phyloP scores from a whole-genome alignment of 2,329 filamentous ascomycete species.

The Tolypocladium album region DNA sequence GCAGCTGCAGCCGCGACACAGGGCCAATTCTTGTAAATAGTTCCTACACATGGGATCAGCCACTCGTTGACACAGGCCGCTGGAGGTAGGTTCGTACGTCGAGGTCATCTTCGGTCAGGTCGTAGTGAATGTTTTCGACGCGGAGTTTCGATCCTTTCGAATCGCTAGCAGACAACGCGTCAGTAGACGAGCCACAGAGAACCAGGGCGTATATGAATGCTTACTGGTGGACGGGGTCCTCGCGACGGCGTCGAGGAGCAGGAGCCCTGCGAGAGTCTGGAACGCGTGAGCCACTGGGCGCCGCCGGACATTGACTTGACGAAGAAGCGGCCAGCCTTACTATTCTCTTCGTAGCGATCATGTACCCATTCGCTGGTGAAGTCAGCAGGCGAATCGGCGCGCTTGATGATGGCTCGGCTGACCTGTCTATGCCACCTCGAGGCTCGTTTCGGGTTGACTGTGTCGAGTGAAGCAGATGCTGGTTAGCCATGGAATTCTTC shows the following conservation, averaged over 20 bases:
- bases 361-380: slow-evolving; percentile 77
- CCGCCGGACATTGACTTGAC: not conserved
- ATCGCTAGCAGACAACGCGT: slow-evolving; percentile 26
- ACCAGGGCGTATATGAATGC: not conserved
- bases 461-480: slow-evolving; percentile 25
- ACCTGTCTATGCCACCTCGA: slow-evolving; percentile 59
- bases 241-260: slow-evolving; percentile 30
- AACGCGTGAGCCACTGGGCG: slow-evolving; percentile 10
- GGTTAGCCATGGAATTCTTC: slow-evolving; percentile 23
- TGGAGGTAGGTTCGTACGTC: slow-evolving; percentile 39
- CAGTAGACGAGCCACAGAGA: not conserved
- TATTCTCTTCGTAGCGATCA: slow-evolving; percentile 73
- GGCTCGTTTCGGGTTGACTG: slow-evolving; percentile 53
- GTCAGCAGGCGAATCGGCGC: slow-evolving; percentile 9
- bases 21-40: slow-evolving; percentile 72
- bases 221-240: slow-evolving; percentile 28
- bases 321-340: slow-evolving; percentile 24
- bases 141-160: slow-evolving; percentile 58
- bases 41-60: slow-evolving; percentile 42
- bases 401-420: slow-evolving; percentile 13
- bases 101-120: slow-evolving; percentile 75
- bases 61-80: not conserved
- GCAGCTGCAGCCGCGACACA: slow-evolving; percentile 55
- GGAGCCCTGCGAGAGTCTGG: slow-evolving; percentile 28
- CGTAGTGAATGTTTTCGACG: slow-evolving; percentile 87